phyloP scores from a whole-genome alignment of 768 basidiomycete species.

The Collybiopsis confluens region DNA sequence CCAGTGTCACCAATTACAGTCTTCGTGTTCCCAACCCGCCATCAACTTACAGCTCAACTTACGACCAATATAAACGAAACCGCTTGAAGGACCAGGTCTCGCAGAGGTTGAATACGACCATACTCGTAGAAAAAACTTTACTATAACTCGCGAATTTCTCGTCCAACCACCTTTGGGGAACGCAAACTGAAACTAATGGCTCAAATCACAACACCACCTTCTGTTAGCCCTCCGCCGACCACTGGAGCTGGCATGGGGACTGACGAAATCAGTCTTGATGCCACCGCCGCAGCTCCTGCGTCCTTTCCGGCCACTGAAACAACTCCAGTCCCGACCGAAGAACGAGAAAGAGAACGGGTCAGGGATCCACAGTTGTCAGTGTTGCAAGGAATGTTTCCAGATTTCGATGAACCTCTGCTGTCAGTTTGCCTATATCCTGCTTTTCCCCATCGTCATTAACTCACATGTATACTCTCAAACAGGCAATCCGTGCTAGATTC shows the following conservation, averaged over 20 bases:
- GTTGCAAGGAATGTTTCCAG: slow-evolving; percentile 71
- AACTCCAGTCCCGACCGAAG: background rate
- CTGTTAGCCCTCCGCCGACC: background rate
- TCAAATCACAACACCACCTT: background rate
- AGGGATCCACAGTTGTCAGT: slow-evolving; percentile 47
- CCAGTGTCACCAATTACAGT: too few relatives aligned
- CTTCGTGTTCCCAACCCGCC: too few relatives aligned
- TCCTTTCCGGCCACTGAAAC: background rate
- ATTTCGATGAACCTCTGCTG: slow-evolving; percentile 74
- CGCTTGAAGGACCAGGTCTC: too few relatives aligned
- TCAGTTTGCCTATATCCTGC: slow-evolving; percentile 27
- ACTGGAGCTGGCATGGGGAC: background rate
- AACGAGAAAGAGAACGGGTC: background rate
- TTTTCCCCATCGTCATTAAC: background rate
- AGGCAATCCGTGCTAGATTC: slow-evolving; percentile 73
- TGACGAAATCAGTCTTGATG: background rate
- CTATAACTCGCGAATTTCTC: too few relatives aligned
- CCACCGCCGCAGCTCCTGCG: background rate
- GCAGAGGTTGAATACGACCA: too few relatives aligned
- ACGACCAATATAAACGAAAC: too few relatives aligned
- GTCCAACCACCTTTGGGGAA: too few relatives aligned
- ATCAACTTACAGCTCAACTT: too few relatives aligned
- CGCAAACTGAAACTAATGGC: background rate
- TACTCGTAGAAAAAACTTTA: too few relatives aligned
- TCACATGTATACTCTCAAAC: background rate